Evolutionary conservation across 371 early-diverging fungal genomes (phyloP).

Genomic region (Chytridium lagenaria): DNA sequence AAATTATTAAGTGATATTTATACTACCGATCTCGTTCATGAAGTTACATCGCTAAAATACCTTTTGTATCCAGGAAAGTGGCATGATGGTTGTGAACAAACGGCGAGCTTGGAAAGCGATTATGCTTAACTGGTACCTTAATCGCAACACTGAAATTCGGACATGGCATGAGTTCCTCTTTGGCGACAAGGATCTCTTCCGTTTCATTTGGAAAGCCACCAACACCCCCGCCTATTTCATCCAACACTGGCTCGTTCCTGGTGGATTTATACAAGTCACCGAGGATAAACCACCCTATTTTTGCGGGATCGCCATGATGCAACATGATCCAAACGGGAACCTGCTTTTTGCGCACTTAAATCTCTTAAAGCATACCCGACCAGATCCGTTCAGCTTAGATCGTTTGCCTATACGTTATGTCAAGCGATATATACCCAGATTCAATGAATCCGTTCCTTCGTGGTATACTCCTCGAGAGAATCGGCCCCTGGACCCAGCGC

Average conservation of each 20-base stretch:
- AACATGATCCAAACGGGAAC: neutral
- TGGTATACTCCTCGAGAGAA: neutral
- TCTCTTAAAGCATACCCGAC: neutral
- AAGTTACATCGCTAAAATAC: too few relatives aligned
- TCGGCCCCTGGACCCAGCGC: too few relatives aligned
- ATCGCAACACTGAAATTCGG: neutral
- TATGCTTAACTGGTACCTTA: neutral
- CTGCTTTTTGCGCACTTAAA: neutral
- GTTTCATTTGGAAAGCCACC: conserved; percentile 1
- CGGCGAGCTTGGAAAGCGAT: neutral
- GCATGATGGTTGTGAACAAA: neutral
- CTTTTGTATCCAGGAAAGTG: neutral
- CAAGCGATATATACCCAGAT: neutral
- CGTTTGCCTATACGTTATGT: neutral
- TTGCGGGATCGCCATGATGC: conserved; percentile 1
- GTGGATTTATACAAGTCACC: neutral
- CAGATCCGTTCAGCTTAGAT: neutral
- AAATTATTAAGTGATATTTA: too few relatives aligned
- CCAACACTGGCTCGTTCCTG: neutral
- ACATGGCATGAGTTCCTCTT: neutral
- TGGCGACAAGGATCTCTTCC: conserved; percentile 8
- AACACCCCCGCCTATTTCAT: neutral
- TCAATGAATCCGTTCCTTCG: neutral
- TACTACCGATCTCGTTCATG: too few relatives aligned
- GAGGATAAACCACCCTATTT: neutral